A percentile compares a stretch with the other conserved stretches of the same genome.
Evolutionary conservation across 2,329 filamentous ascomycete species (phyloP).

Genomic region (Sporothrix sp.): DNA sequence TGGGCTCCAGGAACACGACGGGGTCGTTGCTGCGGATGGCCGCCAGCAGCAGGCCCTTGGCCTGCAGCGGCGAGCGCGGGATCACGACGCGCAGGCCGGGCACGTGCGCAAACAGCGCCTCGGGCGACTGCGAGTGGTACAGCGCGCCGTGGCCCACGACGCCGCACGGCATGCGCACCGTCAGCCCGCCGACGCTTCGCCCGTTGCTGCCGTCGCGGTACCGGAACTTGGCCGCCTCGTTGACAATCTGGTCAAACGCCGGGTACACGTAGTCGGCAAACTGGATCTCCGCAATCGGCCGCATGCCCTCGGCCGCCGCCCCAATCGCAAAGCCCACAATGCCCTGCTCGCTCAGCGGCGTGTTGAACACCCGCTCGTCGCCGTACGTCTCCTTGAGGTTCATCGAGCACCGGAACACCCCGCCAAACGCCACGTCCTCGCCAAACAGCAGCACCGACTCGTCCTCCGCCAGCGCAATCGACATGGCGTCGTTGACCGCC

Average conservation of each 20-base stretch:
- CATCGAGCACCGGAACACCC: slow-evolving; percentile 91
- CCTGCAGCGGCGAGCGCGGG: slow-evolving; percentile 75
- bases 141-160: slow-evolving; percentile 82
- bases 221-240: slow-evolving; percentile 81
- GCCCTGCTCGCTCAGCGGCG: slow-evolving; percentile 85
- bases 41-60: slow-evolving; percentile 74
- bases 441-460: slow-evolving; percentile 86
- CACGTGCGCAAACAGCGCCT: slow-evolving; percentile 78
- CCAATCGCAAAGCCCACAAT: slow-evolving; percentile 92
- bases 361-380: slow-evolving; percentile 87
- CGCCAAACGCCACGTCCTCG: slow-evolving; percentile 93
- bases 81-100: slow-evolving; percentile 79
- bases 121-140: slow-evolving; percentile 83
- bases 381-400: slow-evolving; percentile 83
- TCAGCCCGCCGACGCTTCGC: slow-evolving; percentile 63
- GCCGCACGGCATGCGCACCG: slow-evolving; percentile 82
- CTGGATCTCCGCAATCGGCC: slow-evolving; percentile 87
- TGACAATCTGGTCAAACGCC: slow-evolving; percentile 88
- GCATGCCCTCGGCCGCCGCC: slow-evolving; percentile 81
- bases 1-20: slow-evolving; percentile 88
- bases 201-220: slow-evolving; percentile 58
- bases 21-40: slow-evolving; percentile 76
- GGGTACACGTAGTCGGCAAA: slow-evolving; percentile 93
- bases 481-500: slow-evolving; percentile 81
- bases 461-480: slow-evolving; percentile 71